Evolutionary conservation across 306 rosid species (phyloP), one percentile per base, ranked within the genome.

Genomic region (Ormosia emarginata): DNA sequence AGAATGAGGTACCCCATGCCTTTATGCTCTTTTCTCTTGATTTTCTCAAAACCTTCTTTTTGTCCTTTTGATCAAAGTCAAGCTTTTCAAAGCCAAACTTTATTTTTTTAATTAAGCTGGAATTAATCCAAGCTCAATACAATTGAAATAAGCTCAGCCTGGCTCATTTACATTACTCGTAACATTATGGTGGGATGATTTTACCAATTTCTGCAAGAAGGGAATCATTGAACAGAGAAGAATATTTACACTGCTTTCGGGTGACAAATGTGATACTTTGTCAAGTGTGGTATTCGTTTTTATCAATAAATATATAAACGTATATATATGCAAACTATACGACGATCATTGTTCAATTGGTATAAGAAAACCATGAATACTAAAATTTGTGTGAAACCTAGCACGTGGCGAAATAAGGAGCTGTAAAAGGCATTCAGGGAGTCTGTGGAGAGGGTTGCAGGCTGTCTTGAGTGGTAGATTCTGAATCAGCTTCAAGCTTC

Each of bases 381-480:
- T 17, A 83, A 29, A 81, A 13, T 41, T 74, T 37, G 8, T 9
- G 56, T 39, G 36, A 79, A 70, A 80, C 13, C 52, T 24, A 39
- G 52, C 55, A 46, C 4, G n/a, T 17, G 55, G 18, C 3, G 14
- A 59, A 24, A 57, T 39, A 67, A 74, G 72, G 17, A 61, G 52
- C 32, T 3, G 62, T 18, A 49, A 2, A 72, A 24, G 77, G 36
- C 36, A 29, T 66, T 89, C 74, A 90, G 4, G 85, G 34, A 44
- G 89, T 56, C 47, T 84, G 91, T 6, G 93, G 80, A 37, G 79
- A 83, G 43, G 90, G 89, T 44, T 88, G 89, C 50, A 67, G 64
- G 80, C 49, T 85, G 46, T 84, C 90, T 13, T 79, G 73, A 34
- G 78, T 46, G 49, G 87, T 34, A 37, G 94, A 57, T 32, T 75